Conservation (phyloP, 192 early-diverging fungal species). For the Funneliformis mosseae region DNA sequence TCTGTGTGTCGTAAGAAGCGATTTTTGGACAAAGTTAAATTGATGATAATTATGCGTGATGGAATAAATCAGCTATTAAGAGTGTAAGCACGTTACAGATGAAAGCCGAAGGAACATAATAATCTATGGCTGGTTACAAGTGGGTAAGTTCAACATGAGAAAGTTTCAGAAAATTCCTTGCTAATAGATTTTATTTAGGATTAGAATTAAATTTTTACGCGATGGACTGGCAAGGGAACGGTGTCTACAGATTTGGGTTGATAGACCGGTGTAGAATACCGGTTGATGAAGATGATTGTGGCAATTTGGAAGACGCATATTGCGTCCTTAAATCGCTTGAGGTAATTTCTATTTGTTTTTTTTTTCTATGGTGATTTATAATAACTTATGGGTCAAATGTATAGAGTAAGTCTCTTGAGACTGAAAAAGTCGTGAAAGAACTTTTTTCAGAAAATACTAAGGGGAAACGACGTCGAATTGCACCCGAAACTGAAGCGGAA, state of each 20-base stretch:
- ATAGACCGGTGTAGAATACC: neutral
- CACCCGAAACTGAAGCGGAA: neutral
- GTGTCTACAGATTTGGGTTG: neutral
- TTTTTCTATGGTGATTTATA: too few species aligned
- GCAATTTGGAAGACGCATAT: neutral
- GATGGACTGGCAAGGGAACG: neutral
- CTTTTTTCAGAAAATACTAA: neutral
- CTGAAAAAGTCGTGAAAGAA: neutral
- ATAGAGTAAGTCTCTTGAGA: neutral
- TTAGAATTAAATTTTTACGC: too few species aligned
- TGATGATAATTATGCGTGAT: conserved; percentile 8
- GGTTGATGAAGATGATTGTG: neutral
- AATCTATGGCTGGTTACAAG: neutral
- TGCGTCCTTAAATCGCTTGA: too few species aligned
- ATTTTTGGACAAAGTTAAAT: conserved; percentile 14
- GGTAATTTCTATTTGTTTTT: too few species aligned
- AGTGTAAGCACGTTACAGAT: neutral
- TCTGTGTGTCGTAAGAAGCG: conserved; percentile 7
- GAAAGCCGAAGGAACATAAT: neutral
- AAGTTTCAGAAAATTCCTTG: neutral
- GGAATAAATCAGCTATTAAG: neutral
- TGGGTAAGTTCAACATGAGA: neutral
- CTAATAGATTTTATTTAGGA: too few species aligned
- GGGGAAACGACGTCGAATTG: neutral
- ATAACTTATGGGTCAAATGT: conserved; percentile 2